These are phyloP conservation scores for Claviceps arundinis DNA, from an alignment of 2,329 filamentous ascomycete genomes.

Conservation along the genomic window DNA sequence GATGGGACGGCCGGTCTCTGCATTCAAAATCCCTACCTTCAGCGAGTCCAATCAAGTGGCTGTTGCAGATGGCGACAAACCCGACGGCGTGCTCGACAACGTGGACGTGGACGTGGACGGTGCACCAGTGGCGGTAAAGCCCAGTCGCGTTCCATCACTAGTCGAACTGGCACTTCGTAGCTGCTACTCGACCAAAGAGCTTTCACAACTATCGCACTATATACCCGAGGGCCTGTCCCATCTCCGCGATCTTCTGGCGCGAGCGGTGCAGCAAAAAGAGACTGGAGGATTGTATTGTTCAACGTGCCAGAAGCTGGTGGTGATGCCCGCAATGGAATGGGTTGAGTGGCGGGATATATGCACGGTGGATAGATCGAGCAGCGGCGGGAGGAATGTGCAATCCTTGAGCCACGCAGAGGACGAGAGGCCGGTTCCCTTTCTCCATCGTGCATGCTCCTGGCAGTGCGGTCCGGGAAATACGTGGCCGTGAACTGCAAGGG, in stretches of 20 bases:
- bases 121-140: background rate
- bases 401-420: constrained; percentile 18
- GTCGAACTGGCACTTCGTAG: constrained; percentile 36
- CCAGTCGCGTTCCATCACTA: constrained; percentile 32
- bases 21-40: constrained; percentile 16
- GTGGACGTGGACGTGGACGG: background rate
- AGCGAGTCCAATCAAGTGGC: constrained; percentile 11
- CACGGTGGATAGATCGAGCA: constrained; percentile 8
- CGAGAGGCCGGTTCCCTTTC: constrained; percentile 31
- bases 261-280: constrained; percentile 27
- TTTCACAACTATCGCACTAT: constrained; percentile 27
- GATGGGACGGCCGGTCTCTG: constrained; percentile 16
- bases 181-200: constrained; percentile 29
- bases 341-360: constrained; percentile 45
- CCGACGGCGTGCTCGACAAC: constrained; percentile 6
- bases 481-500: background rate
- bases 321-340: constrained; percentile 44
- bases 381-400: constrained; percentile 5
- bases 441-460: constrained; percentile 37
- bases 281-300: constrained; percentile 38
- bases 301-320: constrained; percentile 32
- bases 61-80: constrained; percentile 8
- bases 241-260: constrained; percentile 26
- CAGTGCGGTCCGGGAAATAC: constrained; percentile 25
- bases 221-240: constrained; percentile 29